Evolutionary conservation across 345 rosid species (phyloP).

Genomic region (Eucalyptus marginata): DNA sequence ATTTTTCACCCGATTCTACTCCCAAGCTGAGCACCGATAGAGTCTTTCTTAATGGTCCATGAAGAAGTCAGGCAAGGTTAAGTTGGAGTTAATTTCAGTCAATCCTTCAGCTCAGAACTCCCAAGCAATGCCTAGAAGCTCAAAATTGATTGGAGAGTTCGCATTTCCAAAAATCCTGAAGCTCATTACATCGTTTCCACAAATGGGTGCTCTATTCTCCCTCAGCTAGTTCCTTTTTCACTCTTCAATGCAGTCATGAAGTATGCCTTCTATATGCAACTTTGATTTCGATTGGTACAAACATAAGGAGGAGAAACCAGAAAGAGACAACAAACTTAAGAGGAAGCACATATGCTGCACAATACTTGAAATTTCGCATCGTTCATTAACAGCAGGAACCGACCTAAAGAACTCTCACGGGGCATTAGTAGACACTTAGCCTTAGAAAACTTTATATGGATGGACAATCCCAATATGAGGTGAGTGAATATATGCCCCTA

Average conservation of each 20-base stretch:
- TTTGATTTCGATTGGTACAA: background rate
- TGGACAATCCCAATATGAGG: background rate
- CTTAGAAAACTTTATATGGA: background rate
- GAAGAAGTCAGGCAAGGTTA: background rate
- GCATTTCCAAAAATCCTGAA: background rate
- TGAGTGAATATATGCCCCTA: background rate
- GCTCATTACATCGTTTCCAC: background rate
- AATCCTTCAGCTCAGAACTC: background rate
- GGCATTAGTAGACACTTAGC: background rate
- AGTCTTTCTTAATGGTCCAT: background rate
- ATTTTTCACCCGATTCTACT: background rate
- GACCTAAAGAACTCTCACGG: background rate
- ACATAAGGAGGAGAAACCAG: background rate
- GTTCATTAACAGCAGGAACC: background rate
- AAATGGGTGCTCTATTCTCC: background rate
- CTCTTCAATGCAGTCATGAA: background rate
- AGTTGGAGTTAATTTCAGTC: background rate
- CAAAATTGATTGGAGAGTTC: background rate
- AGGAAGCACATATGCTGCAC: background rate
- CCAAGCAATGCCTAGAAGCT: background rate
- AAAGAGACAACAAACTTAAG: background rate
- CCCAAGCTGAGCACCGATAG: background rate
- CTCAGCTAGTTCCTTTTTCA: background rate
- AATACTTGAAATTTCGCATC: background rate
- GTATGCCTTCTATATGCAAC: background rate